A percentile compares a stretch with the other conserved stretches of the same genome.
These are phyloP conservation scores for Dichotomopilus funicola DNA, from an alignment of 2,329 filamentous ascomycete species.

Conservation along the genomic window DNA sequence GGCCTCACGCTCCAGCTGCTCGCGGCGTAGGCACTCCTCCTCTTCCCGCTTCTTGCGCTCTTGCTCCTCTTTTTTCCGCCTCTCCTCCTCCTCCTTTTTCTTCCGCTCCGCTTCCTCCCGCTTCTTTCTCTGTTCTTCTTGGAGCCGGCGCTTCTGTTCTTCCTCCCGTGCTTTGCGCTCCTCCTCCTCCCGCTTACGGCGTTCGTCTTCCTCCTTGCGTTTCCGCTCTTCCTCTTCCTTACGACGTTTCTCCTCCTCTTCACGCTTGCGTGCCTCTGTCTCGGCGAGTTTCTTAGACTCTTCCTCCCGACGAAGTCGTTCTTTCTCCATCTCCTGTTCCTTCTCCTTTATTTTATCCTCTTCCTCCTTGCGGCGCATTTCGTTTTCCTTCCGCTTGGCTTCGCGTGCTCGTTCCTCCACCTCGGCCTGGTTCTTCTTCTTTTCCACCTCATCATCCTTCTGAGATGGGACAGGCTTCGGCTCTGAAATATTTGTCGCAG, in stretches of 20 bases:
- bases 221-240: conserved; percentile 30
- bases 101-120: conserved; percentile 27
- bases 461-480: conserved; percentile 20
- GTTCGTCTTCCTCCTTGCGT: conserved; percentile 30
- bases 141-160: conserved; percentile 29
- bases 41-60: conserved; percentile 30
- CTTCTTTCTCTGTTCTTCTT: conserved; percentile 26
- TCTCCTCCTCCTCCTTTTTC: conserved; percentile 26
- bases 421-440: conserved; percentile 28
- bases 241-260: conserved; percentile 26
- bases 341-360: conserved; percentile 12
- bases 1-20: conserved; percentile 28
- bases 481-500: conserved; percentile 24
- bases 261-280: conserved; percentile 20
- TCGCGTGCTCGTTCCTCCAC: conserved; percentile 25
- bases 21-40: conserved; percentile 27
- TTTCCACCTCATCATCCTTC: conserved; percentile 34
- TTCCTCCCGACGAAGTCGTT: conserved; percentile 26
- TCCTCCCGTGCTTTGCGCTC: conserved; percentile 25
- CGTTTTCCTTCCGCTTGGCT: conserved; percentile 24
- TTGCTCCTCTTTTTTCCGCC: conserved; percentile 26
- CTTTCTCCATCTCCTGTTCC: conserved; percentile 24
- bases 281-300: conserved; percentile 19
- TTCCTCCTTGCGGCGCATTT: conserved; percentile 25
- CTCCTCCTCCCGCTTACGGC: conserved; percentile 25